phyloP scores from a whole-genome alignment of 805 yeast genomes.

The Saccharomycopsis microspora region DNA sequence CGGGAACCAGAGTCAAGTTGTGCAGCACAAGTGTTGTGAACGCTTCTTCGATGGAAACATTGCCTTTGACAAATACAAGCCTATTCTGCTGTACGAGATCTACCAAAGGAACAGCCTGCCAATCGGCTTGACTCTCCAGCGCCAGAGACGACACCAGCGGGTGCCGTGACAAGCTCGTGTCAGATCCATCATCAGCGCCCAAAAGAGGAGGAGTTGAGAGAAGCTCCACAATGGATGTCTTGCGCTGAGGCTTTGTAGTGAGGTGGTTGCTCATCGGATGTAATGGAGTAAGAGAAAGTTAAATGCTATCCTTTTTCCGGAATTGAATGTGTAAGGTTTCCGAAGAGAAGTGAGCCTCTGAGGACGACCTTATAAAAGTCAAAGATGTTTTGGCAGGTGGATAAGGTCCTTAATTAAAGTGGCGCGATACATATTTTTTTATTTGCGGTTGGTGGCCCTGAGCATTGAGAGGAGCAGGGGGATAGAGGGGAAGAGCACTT shows the following conservation, averaged over 20 bases:
- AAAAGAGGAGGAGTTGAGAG: constrained; percentile 68
- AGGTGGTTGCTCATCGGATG: no score
- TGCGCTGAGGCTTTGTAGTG: constrained; percentile 33
- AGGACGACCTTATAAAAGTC: no score
- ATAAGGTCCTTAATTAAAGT: no score
- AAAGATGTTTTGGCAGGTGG: no score
- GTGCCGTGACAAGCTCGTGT: constrained; percentile 18
- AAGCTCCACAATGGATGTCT: constrained; percentile 65
- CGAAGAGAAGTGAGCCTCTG: no score
- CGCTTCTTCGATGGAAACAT: constrained; percentile 75
- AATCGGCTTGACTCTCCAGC: constrained; percentile 23
- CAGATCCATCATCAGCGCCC: constrained; percentile 17
- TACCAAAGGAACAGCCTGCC: constrained; percentile 61
- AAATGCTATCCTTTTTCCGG: no score
- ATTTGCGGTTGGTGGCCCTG: no score
- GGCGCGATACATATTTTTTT: no score
- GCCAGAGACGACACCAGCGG: constrained; percentile 20
- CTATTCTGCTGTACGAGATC: constrained; percentile 74
- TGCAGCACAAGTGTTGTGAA: constrained; percentile 65
- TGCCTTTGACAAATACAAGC: constrained; percentile 55
- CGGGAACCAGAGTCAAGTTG: constrained; percentile 81
- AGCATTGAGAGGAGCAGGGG: no score
- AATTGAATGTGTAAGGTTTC: no score
- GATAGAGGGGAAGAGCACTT: no score
- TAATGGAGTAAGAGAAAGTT: no score